A percentile compares a stretch with the other conserved stretches of the same genome.
These are phyloP conservation scores for Isoetes taiwanensis DNA, from an alignment of 75 land plant species.

Conservation along the genomic window DNA sequence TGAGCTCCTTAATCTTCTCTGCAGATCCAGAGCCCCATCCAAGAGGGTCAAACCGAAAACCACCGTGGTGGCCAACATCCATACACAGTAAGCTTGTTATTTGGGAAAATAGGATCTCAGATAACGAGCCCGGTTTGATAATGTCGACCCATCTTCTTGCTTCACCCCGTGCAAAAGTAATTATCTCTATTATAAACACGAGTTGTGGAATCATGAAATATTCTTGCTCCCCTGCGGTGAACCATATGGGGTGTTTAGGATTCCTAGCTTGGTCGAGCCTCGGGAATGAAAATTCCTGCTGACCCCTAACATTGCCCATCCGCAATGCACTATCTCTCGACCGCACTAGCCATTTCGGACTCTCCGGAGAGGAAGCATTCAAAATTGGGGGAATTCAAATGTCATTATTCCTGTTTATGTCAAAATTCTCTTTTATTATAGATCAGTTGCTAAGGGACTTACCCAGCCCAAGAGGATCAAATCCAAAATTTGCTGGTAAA, in stretches of 20 bases:
- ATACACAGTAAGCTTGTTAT: slow-evolving; percentile 3
- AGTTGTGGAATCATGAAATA: background rate
- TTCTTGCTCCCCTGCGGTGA: slow-evolving; percentile 1
- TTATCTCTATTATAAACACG: background rate
- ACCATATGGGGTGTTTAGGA: slow-evolving; percentile 1
- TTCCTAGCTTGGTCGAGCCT: background rate
- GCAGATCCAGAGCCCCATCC: background rate
- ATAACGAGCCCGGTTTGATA: slow-evolving; percentile 1
- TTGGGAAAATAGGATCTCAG: slow-evolving; percentile 1
- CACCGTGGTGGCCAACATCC: background rate
- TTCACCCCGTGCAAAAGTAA: background rate
- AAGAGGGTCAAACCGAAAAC: slow-evolving; percentile 1
- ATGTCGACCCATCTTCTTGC: slow-evolving; percentile 5
- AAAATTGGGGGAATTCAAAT: no score
- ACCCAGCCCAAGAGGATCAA: slow-evolving; percentile 7
- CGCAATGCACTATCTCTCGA: slow-evolving; percentile 4
- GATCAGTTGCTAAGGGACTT: background rate
- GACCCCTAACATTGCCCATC: slow-evolving; percentile 4
- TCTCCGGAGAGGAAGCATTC: no score
- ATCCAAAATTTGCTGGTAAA: slow-evolving; percentile 7
- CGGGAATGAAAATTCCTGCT: background rate
- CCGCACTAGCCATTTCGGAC: background rate
- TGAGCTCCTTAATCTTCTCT: slow-evolving; percentile 2
- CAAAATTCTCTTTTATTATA: no score
- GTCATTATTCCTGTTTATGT: no score